Percentiles rank a stretch among this genome's conserved stretches.
Evolutionary conservation across 2,329 filamentous ascomycete species (phyloP).

Genomic region (Mariannaea elegans): DNA sequence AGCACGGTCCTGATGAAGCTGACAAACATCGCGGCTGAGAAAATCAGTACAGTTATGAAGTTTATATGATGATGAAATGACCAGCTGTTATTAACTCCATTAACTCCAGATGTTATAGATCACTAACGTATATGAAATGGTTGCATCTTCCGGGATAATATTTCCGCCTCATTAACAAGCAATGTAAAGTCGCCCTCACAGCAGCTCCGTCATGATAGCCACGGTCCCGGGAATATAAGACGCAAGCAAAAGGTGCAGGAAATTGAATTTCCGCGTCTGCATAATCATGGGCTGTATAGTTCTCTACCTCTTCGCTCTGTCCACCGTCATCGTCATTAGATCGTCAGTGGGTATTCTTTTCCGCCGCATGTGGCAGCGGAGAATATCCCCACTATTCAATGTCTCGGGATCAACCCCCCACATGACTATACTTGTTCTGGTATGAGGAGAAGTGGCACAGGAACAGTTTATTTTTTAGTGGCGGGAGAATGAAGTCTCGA

Average conservation of each 20-base stretch:
- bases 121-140: not conserved
- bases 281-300: not conserved
- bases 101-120: not conserved
- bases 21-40: too few species aligned
- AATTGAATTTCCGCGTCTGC: slow-evolving; percentile 12
- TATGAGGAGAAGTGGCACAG: not conserved
- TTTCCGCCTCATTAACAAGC: not conserved
- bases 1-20: too few species aligned
- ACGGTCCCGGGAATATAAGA: not conserved
- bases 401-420: slow-evolving; percentile 12
- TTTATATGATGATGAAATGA: too few species aligned
- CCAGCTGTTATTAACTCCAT: not conserved
- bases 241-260: not conserved
- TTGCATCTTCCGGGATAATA: not conserved
- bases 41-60: too few species aligned
- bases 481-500: not conserved
- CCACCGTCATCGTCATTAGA: too few species aligned
- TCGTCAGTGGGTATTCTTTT: slow-evolving; percentile 26
- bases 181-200: too few species aligned
- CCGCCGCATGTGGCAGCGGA: slow-evolving; percentile 1
- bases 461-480: not conserved
- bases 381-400: slow-evolving; percentile 8
- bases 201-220: not conserved
- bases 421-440: slow-evolving; percentile 8
- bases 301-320: not conserved